Evolutionary conservation across 2,329 filamentous ascomycete genomes (phyloP), one percentile per base, ranked within the genome.

Genomic region (Ceratocystis eucalypticola): DNA sequence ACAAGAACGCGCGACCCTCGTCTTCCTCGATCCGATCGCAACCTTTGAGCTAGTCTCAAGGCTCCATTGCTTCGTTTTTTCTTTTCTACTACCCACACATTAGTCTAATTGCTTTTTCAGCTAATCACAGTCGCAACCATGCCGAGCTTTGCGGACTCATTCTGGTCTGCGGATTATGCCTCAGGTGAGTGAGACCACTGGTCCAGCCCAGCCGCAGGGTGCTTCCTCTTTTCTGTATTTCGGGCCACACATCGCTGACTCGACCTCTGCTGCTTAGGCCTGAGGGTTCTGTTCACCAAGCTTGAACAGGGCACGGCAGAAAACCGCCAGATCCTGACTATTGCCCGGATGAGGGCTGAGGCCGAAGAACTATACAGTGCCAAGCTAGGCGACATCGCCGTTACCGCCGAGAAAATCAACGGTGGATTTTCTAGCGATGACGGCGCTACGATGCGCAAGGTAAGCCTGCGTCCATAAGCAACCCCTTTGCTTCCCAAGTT

Each of bases 91-190:
- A n/a, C 3, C 55, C 55, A 59, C 17, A 59, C n/a, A 20, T 59
- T 41, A 28, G 17, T n/a, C 17, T n/a, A 17, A 37, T 37, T 30
- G 17, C 25, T 5, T 4, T 30, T n/a, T 8, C 55, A 59, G 28
- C 28, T 59, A 50, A 46, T 53, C 15, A n/a, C 44, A 8, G 25
- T 46, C 62, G 15, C 70, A 70, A 85, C 76, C 75, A 93, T 93
- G 89, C 88, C 89, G 71, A 85, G 89, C 72, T 97, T 99, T 78
- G 87, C 91, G 71, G 91, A 93, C 78, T 96, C 92, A 63, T 97
- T 99, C 79, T 99, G 94, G 94, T 96, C 94, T 69, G 85, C 85
- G 75, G 94, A 99, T 82, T 97, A 97, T 82, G 93, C 93, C 75
- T 91, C 89, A 80, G 92, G 88, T 89, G 79, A 75, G 82, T 41